Evolutionary conservation across 768 basidiomycete species (phyloP).

Genomic region (Rhodotorula babjevae): DNA sequence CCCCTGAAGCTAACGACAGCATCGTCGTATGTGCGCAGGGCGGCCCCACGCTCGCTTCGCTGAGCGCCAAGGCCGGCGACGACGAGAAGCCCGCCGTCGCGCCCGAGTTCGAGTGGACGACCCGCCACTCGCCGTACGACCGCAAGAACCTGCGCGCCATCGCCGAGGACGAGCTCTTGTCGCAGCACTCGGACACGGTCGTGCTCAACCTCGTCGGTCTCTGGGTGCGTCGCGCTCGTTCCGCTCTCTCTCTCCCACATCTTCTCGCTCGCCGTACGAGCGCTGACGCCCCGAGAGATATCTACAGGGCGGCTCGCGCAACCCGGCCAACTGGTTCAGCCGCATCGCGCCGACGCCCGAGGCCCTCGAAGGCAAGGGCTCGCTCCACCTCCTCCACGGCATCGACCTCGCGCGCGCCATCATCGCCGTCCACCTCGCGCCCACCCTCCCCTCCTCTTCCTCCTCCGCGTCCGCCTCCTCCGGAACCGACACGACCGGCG

Average conservation of each 20-base stretch:
- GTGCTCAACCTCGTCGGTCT: slow-evolving; percentile 63
- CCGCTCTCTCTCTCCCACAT: background rate
- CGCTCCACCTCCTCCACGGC: slow-evolving; percentile 61
- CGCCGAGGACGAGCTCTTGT: slow-evolving; percentile 59
- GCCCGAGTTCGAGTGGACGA: slow-evolving; percentile 51
- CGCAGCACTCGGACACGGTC: slow-evolving; percentile 52
- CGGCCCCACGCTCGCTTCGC: slow-evolving; percentile 43
- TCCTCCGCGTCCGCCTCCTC: background rate
- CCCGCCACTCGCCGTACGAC: slow-evolving; percentile 55
- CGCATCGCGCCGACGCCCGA: slow-evolving; percentile 60
- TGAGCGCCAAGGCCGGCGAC: background rate
- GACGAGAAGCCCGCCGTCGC: background rate
- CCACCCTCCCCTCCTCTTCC: slow-evolving; percentile 25
- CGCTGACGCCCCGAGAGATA: background rate
- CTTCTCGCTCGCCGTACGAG: too few species aligned
- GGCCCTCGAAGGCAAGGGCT: slow-evolving; percentile 56
- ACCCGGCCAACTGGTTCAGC: slow-evolving; percentile 55
- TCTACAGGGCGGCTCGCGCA: slow-evolving; percentile 52
- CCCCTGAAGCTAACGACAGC: background rate
- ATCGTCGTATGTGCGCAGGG: slow-evolving; percentile 33
- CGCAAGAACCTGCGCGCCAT: slow-evolving; percentile 51
- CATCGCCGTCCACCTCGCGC: slow-evolving; percentile 56
- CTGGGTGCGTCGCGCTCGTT: slow-evolving; percentile 47
- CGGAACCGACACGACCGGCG: too few species aligned
- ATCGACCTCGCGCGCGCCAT: slow-evolving; percentile 59